A percentile compares a stretch with the other conserved stretches of the same genome.
Evolutionary conservation across 2,329 filamentous ascomycete species (phyloP).

Genomic region (Ophiostoma novo-ulmi): DNA sequence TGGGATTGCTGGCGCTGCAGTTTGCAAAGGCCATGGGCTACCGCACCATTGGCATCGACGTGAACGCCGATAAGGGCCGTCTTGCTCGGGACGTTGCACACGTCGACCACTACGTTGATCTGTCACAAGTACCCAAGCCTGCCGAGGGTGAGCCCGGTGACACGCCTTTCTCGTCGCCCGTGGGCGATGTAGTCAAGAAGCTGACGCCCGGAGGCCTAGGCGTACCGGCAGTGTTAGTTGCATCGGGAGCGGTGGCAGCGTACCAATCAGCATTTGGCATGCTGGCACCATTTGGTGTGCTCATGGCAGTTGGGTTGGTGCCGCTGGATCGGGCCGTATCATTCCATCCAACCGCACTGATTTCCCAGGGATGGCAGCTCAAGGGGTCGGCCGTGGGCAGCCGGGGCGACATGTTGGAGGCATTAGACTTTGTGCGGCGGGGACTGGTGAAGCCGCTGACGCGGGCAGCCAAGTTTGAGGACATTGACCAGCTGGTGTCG

Average conservation of each 20-base stretch:
- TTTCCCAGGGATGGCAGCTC: constrained; percentile 36
- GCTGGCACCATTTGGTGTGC: constrained; percentile 37
- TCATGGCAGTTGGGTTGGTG: constrained; percentile 39
- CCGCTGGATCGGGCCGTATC: constrained; percentile 30
- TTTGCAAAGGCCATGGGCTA: constrained; percentile 42
- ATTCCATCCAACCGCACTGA: constrained; percentile 37
- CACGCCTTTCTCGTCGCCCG: constrained; percentile 24
- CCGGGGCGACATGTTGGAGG: constrained; percentile 38
- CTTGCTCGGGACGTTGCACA: constrained; percentile 30
- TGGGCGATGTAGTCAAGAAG: constrained; percentile 29
- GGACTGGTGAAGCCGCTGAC: constrained; percentile 34
- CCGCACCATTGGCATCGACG: constrained; percentile 38
- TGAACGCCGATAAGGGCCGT: constrained; percentile 32
- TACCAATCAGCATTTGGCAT: constrained; percentile 36
- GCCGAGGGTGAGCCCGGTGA: constrained; percentile 5
- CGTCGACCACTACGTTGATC: constrained; percentile 39
- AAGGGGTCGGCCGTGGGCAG: constrained; percentile 38
- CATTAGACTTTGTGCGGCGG: constrained; percentile 37
- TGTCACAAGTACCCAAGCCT: constrained; percentile 24
- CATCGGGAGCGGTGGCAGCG: constrained; percentile 32
- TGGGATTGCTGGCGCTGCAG: constrained; percentile 38
- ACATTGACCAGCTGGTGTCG: constrained; percentile 28
- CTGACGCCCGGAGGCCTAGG: constrained; percentile 29
- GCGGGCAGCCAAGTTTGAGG: constrained; percentile 29
- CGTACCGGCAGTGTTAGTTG: constrained; percentile 33